These are phyloP conservation scores for Galeopsis tetrahit DNA, from an alignment of 257 asterid species.

Conservation along the genomic window DNA sequence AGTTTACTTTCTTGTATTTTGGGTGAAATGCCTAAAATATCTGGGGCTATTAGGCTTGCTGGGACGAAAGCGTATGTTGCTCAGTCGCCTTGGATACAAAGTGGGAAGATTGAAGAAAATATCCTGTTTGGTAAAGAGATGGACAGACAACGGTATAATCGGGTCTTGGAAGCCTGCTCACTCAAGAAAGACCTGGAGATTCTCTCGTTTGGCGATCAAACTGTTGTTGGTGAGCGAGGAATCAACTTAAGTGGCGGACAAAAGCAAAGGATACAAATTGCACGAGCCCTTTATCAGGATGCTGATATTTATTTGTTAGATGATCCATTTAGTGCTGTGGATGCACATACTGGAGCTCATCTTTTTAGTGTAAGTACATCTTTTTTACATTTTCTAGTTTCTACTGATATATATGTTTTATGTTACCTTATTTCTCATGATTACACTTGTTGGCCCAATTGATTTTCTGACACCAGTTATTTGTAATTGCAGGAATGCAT, in stretches of 20 bases:
- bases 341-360: slow-evolving; percentile 92
- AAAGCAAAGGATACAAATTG: slow-evolving; percentile 90
- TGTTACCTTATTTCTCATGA: neutral
- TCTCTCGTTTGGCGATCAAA: slow-evolving; percentile 81
- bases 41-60: slow-evolving; percentile 58
- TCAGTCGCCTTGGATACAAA: slow-evolving; percentile 92
- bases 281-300: slow-evolving; percentile 85
- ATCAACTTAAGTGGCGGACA: slow-evolving; percentile 95
- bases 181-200: slow-evolving; percentile 80
- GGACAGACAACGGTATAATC: slow-evolving; percentile 61
- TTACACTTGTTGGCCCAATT: neutral
- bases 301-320: slow-evolving; percentile 83
- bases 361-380: slow-evolving; percentile 68
- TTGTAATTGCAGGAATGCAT: slow-evolving; percentile 68
- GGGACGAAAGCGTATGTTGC: slow-evolving; percentile 82
- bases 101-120: slow-evolving; percentile 86
- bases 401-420: slow-evolving; percentile 1
- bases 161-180: slow-evolving; percentile 75
- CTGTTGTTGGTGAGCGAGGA: slow-evolving; percentile 91
- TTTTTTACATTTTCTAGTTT: slow-evolving; percentile 1
- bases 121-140: slow-evolving; percentile 83
- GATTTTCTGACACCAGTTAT: neutral
- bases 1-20: slow-evolving; percentile 79
- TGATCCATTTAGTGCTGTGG: slow-evolving; percentile 95
- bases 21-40: slow-evolving; percentile 79